Evolutionary conservation across 352 stramenopile genomes (phyloP).

Genomic region (Phytophthora megakarya): DNA sequence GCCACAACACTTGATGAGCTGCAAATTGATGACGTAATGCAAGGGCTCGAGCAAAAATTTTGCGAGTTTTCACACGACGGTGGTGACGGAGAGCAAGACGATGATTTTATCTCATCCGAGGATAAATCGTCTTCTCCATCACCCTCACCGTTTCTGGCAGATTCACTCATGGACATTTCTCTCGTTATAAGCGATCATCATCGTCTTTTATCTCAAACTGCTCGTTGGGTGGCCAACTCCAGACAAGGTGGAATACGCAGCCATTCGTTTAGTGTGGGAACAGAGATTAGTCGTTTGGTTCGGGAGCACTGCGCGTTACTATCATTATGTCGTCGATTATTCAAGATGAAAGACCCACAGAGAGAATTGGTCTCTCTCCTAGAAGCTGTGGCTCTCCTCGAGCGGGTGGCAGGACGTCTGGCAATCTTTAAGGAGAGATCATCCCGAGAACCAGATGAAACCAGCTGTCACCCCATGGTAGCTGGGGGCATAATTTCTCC

Average conservation of each 20-base stretch:
- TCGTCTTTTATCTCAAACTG: slow-evolving; percentile 55
- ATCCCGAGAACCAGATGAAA: slow-evolving; percentile 7
- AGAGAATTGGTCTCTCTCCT: slow-evolving; percentile 58
- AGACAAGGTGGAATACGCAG: slow-evolving; percentile 12
- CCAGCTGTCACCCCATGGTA: slow-evolving; percentile 20
- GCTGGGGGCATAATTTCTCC: too few species aligned
- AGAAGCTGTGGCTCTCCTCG: slow-evolving; percentile 59
- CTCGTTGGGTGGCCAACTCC: slow-evolving; percentile 54
- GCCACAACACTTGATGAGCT: slow-evolving; percentile 23
- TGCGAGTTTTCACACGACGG: slow-evolving; percentile 31
- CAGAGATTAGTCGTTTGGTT: slow-evolving; percentile 58
- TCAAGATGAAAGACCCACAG: slow-evolving; percentile 55
- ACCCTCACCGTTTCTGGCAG: slow-evolving; percentile 42
- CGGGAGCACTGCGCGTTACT: slow-evolving; percentile 61
- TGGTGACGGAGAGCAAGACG: slow-evolving; percentile 3
- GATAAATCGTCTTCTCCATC: slow-evolving; percentile 8
- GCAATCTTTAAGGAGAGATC: slow-evolving; percentile 33
- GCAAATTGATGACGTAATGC: slow-evolving; percentile 20
- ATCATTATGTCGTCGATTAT: slow-evolving; percentile 50
- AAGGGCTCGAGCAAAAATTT: slow-evolving; percentile 5
- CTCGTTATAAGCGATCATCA: slow-evolving; percentile 82
- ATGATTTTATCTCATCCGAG: slow-evolving; percentile 2
- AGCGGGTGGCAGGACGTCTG: slow-evolving; percentile 37
- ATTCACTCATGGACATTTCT: slow-evolving; percentile 73
- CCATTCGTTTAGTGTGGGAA: slow-evolving; percentile 37